Evolutionary conservation across 2,329 filamentous ascomycete species (phyloP).

Genomic region (Leptodontidium sp.): DNA sequence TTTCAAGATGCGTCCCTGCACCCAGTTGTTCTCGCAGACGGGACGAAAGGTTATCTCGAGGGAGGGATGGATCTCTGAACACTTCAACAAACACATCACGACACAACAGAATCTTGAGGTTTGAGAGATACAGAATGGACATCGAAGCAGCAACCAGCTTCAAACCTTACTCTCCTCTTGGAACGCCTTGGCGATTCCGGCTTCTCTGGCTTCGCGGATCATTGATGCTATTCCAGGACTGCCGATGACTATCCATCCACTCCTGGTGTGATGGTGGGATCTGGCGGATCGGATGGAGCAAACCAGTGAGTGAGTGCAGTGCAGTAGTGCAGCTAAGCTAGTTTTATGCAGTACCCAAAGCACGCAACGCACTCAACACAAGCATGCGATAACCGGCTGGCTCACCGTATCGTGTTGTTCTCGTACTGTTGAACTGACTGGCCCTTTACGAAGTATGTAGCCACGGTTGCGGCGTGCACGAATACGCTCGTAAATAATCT

Average conservation of each 20-base stretch:
- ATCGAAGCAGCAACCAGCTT: not conserved
- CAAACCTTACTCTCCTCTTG: not conserved
- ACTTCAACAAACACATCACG: not conserved
- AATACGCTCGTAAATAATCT: slow-evolving; percentile 17
- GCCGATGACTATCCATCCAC: slow-evolving; percentile 7
- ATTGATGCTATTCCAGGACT: slow-evolving; percentile 18
- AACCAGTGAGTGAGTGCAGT: not conserved
- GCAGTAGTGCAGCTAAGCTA: slow-evolving; percentile 1
- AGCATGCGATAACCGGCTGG: not conserved
- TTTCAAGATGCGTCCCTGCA: slow-evolving; percentile 12
- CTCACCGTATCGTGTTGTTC: not conserved
- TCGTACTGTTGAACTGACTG: too few relatives aligned
- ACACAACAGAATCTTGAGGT: not conserved
- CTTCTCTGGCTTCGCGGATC: slow-evolving; percentile 9
- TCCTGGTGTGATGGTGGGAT: not conserved
- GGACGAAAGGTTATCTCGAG: not conserved
- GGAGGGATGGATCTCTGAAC: not conserved
- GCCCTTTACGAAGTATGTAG: not conserved
- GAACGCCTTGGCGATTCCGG: slow-evolving; percentile 1
- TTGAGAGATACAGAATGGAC: not conserved
- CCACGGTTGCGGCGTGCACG: slow-evolving; percentile 19
- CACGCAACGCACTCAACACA: not conserved
- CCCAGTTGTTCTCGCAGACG: not conserved
- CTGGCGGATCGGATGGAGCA: not conserved
- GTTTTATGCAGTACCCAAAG: not conserved